Conservation (phyloP, 306 rosid genomes). For the Cicer pinnatifidum region DNA sequence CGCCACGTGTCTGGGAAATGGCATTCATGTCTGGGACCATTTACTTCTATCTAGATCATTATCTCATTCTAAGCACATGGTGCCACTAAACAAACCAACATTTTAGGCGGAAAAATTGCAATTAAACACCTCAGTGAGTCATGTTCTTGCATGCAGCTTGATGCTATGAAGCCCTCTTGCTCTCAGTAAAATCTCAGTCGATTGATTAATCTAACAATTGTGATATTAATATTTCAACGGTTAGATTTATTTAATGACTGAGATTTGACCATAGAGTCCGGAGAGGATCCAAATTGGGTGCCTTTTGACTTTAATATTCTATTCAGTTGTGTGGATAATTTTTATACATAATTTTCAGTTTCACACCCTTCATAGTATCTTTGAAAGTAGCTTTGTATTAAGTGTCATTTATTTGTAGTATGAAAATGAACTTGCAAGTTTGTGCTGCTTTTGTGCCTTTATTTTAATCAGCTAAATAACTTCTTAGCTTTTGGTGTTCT, state of each 20-base stretch:
- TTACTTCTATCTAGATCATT: slow-evolving; percentile 42
- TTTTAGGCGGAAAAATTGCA: slow-evolving; percentile 44
- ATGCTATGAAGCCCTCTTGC: neutral
- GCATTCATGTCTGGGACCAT: slow-evolving; percentile 49
- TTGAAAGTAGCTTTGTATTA: slow-evolving; percentile 44
- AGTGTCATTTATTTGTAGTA: slow-evolving; percentile 38
- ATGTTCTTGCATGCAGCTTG: neutral
- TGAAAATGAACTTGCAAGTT: slow-evolving; percentile 32
- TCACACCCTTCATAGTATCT: slow-evolving; percentile 28
- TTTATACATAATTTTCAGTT: slow-evolving; percentile 19
- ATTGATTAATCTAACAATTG: neutral
- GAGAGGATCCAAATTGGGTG: slow-evolving; percentile 12
- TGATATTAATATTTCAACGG: neutral
- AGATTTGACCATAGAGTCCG: neutral
- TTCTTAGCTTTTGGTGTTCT: neutral
- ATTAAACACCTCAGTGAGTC: slow-evolving; percentile 10
- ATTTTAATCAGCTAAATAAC: slow-evolving; percentile 30
- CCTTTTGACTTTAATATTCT: slow-evolving; percentile 28
- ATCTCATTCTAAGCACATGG: slow-evolving; percentile 44
- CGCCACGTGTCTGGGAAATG: slow-evolving; percentile 51
- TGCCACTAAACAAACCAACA: slow-evolving; percentile 43
- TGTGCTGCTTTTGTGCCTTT: slow-evolving; percentile 43
- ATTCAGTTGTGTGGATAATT: slow-evolving; percentile 7
- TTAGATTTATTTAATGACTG: neutral
- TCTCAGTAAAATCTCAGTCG: neutral